Evolutionary conservation across 768 basidiomycete genomes (phyloP).

Genomic region (Lentinula boryana): DNA sequence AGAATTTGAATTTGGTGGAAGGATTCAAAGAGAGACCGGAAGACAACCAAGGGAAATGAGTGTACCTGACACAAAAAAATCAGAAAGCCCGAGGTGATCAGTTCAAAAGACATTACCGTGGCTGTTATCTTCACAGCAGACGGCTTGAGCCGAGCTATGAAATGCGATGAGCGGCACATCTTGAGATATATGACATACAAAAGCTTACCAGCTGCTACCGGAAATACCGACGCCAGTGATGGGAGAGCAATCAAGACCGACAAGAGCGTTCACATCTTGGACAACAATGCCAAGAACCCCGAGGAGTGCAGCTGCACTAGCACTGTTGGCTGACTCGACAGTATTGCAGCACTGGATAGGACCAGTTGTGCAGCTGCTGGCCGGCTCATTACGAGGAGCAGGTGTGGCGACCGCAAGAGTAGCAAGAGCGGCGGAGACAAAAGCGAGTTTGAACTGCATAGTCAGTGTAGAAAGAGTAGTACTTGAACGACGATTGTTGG

Average conservation of each 20-base stretch:
- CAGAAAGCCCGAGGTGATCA: no score
- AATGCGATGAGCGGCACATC: not conserved
- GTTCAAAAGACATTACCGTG: no score
- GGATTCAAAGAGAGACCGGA: no score
- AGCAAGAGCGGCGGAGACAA: constrained; percentile 2
- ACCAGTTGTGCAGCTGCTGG: not conserved
- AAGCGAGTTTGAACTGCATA: constrained; percentile 7
- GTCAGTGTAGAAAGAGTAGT: not conserved
- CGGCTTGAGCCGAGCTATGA: not conserved
- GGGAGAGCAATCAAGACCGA: constrained; percentile 2
- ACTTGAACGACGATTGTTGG: constrained; percentile 1
- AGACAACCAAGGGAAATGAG: no score
- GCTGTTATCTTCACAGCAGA: not conserved
- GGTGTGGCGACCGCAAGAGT: constrained; percentile 2
- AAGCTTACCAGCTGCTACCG: not conserved
- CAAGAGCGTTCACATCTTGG: not conserved
- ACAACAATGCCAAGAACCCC: not conserved
- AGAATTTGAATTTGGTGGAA: no score
- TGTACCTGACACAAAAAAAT: no score
- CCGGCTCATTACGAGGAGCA: not conserved
- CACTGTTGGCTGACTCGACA: not conserved
- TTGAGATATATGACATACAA: not conserved
- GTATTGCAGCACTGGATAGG: constrained; percentile 4
- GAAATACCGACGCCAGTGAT: not conserved
- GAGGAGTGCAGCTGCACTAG: not conserved